phyloP scores from a whole-genome alignment of 495 filamentous ascomycete genomes.

The Viridothelium virens region DNA sequence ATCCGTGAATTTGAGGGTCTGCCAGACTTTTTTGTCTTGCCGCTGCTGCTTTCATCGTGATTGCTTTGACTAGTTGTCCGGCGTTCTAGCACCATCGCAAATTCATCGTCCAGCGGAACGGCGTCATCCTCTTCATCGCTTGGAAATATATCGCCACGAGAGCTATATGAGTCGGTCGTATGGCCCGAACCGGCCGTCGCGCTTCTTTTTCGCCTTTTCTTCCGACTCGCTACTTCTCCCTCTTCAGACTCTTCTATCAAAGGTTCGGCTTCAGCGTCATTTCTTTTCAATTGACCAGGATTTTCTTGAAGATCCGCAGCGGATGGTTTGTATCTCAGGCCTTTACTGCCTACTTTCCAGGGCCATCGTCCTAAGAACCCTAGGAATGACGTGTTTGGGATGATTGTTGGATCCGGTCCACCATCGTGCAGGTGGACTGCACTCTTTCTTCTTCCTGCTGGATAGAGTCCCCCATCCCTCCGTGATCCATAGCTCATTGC shows the following conservation, averaged over 20 bases:
- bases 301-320: slow-evolving; percentile 89
- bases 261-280: slow-evolving; percentile 57
- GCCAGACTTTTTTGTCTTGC: slow-evolving; percentile 43
- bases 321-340: slow-evolving; percentile 76
- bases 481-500: slow-evolving; percentile 86
- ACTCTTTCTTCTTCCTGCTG: slow-evolving; percentile 51
- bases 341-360: slow-evolving; percentile 74
- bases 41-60: slow-evolving; percentile 60
- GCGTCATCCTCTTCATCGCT: slow-evolving; percentile 90
- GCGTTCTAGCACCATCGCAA: slow-evolving; percentile 67
- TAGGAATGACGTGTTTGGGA: slow-evolving; percentile 75
- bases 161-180: slow-evolving; percentile 82
- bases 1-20: slow-evolving; percentile 30
- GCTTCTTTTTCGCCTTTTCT: slow-evolving; percentile 60
- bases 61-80: slow-evolving; percentile 45
- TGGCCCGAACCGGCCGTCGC: slow-evolving; percentile 72
- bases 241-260: slow-evolving; percentile 59
- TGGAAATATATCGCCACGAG: slow-evolving; percentile 87
- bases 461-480: slow-evolving; percentile 32
- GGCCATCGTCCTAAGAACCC: slow-evolving; percentile 80
- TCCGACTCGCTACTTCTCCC: slow-evolving; percentile 30
- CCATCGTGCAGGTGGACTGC: slow-evolving; percentile 51
- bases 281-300: slow-evolving; percentile 49
- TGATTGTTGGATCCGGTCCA: slow-evolving; percentile 74
- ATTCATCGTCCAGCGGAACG: slow-evolving; percentile 87